These are phyloP conservation scores for Astrephomene gubernaculifera DNA, from an alignment of 139 green algal species.

Conservation along the genomic window DNA sequence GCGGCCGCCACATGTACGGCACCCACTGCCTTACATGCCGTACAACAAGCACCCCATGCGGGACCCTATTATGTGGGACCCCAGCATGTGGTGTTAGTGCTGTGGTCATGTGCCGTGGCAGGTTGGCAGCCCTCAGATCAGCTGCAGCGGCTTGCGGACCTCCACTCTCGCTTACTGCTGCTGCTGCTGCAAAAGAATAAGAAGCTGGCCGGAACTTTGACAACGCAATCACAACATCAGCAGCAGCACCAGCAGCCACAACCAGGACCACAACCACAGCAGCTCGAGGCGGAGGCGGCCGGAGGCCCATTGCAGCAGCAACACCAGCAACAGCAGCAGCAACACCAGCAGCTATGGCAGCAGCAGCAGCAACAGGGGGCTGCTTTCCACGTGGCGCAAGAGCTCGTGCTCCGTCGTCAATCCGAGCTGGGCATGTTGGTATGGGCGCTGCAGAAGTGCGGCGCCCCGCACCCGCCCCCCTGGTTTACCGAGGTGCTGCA, in stretches of 20 bases:
- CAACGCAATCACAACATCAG: too few species aligned
- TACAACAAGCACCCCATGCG: too few species aligned
- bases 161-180: slow-evolving; percentile 16
- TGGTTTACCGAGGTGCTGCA: slow-evolving; percentile 4
- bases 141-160: background rate
- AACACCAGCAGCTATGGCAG: background rate
- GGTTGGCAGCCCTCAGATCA: background rate
- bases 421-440: slow-evolving; percentile 33
- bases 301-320: background rate
- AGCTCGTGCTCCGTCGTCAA: background rate
- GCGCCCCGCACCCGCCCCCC: background rate
- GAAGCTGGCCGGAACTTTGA: too few species aligned
- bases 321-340: background rate
- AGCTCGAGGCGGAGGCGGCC: background rate
- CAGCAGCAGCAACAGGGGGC: background rate
- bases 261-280: background rate
- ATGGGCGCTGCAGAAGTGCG: background rate
- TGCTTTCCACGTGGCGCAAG: background rate
- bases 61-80: background rate
- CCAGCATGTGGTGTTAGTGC: slow-evolving; percentile 24
- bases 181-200: background rate
- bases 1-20: too few species aligned
- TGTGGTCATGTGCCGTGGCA: slow-evolving; percentile 26
- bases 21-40: too few species aligned
- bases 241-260: background rate